Evolutionary conservation across 208 protist genomes (phyloP).

Genomic region (Trypanosoma lewisi): DNA sequence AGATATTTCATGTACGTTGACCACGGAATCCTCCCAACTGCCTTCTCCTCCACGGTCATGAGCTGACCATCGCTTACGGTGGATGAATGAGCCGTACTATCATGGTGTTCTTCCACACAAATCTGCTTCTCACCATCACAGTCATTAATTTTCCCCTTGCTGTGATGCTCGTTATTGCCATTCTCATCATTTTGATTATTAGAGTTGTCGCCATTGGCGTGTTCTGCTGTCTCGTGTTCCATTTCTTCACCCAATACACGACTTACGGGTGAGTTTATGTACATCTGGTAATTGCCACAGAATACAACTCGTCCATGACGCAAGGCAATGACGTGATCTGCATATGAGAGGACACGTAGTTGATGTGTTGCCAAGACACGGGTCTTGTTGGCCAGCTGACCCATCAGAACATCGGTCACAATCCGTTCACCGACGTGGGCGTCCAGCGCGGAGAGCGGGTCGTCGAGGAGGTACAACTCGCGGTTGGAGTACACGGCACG

Average conservation of each 20-base stretch:
- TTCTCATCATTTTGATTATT: too few relatives aligned
- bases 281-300: conserved; percentile 26
- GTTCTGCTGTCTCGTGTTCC: too few relatives aligned
- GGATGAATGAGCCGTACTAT: too few relatives aligned
- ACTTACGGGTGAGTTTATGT: conserved; percentile 25
- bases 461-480: conserved; percentile 91
- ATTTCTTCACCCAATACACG: too few relatives aligned
- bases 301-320: conserved; percentile 53
- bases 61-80: conserved; percentile 14
- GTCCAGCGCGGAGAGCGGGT: conserved; percentile 93
- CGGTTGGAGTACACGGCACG: conserved; percentile 84
- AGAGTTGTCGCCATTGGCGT: too few relatives aligned
- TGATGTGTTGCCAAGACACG: conserved; percentile 94
- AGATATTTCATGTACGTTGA: conserved; percentile 44
- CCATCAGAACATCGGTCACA: conserved; percentile 41
- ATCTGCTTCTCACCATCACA: too few relatives aligned
- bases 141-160: too few relatives aligned
- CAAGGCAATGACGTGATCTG: conserved; percentile 86
- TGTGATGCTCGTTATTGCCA: too few relatives aligned
- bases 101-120: too few relatives aligned
- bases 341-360: conserved; percentile 80
- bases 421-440: conserved; percentile 68
- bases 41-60: conserved; percentile 48
- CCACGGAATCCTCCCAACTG: conserved; percentile 36
- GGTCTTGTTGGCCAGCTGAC: conserved; percentile 78